phyloP scores from a whole-genome alignment of 2,329 filamentous ascomycete species.

The Hypoxylon sp. region DNA sequence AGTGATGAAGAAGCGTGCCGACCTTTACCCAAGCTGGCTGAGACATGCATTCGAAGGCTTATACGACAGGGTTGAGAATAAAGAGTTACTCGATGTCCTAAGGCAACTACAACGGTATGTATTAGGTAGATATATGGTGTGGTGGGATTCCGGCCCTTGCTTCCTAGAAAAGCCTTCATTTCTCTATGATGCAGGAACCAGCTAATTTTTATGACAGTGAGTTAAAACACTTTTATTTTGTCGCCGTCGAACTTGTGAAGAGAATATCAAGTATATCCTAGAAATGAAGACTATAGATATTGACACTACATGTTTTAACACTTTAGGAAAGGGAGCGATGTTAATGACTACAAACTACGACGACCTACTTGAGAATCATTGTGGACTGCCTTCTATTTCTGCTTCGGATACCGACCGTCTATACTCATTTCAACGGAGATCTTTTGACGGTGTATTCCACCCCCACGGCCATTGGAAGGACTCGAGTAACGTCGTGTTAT shows the following conservation, averaged over 20 bases:
- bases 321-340: conserved; percentile 21
- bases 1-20: conserved; percentile 25
- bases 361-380: conserved; percentile 39
- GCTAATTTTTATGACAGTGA: too few species aligned
- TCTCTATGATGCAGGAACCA: too few species aligned
- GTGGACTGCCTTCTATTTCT: conserved; percentile 28
- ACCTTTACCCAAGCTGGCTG: conserved; percentile 28
- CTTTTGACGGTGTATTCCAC: conserved; percentile 38
- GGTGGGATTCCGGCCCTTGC: too few species aligned
- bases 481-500: conserved; percentile 32
- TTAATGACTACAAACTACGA: conserved; percentile 44
- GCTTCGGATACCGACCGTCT: conserved; percentile 23
- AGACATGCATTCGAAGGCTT: conserved; percentile 39
- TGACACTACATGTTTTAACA: too few species aligned
- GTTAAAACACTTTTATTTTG: too few species aligned
- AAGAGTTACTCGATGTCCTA: conserved; percentile 31
- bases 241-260: too few species aligned
- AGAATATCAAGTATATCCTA: too few species aligned
- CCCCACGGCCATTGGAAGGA: conserved; percentile 41
- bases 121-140: too few species aligned
- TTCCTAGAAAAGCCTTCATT: too few species aligned
- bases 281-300: too few species aligned
- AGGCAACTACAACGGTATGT: conserved; percentile 23
- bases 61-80: conserved; percentile 8
- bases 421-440: conserved; percentile 31